These are phyloP conservation scores for Mitragyna speciosa DNA, from an alignment of 257 asterid genomes.

Conservation along the genomic window DNA sequence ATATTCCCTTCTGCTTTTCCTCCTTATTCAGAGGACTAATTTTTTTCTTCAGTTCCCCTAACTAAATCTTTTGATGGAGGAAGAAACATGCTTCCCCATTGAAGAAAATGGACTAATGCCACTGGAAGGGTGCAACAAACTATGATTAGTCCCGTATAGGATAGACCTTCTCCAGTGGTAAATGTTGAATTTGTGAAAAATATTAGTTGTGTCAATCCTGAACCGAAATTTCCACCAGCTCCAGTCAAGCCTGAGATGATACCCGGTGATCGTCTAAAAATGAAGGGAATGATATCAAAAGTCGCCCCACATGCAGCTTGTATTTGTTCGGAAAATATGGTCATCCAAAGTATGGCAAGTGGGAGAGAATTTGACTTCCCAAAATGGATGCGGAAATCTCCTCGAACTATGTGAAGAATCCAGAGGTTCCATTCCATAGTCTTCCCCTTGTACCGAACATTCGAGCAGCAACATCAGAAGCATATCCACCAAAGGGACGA, in stretches of 20 bases:
- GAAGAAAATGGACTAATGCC: constrained; percentile 54
- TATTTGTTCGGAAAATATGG: no score
- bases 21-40: constrained; percentile 48
- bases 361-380: constrained; percentile 48
- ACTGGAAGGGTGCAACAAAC: constrained; percentile 49
- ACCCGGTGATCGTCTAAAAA: constrained; percentile 54
- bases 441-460: constrained; percentile 66
- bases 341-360: constrained; percentile 33
- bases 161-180: constrained; percentile 43
- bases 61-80: constrained; percentile 27
- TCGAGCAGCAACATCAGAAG: constrained; percentile 45
- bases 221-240: constrained; percentile 62
- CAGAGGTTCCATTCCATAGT: constrained; percentile 65
- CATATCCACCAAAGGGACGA: constrained; percentile 53
- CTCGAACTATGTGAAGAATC: constrained; percentile 57
- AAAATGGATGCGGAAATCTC: constrained; percentile 49
- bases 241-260: constrained; percentile 58
- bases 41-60: constrained; percentile 44
- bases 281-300: constrained; percentile 53
- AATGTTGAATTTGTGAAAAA: constrained; percentile 45
- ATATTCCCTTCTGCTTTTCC: no score
- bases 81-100: constrained; percentile 69
- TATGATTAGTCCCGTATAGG: constrained; percentile 53
- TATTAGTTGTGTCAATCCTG: constrained; percentile 49
- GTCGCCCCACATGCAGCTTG: constrained; percentile 49